A percentile compares a stretch with the other conserved stretches of the same genome.
phyloP scores from a whole-genome alignment of 2,329 filamentous ascomycete species.

The Trichoderma sp. region DNA sequence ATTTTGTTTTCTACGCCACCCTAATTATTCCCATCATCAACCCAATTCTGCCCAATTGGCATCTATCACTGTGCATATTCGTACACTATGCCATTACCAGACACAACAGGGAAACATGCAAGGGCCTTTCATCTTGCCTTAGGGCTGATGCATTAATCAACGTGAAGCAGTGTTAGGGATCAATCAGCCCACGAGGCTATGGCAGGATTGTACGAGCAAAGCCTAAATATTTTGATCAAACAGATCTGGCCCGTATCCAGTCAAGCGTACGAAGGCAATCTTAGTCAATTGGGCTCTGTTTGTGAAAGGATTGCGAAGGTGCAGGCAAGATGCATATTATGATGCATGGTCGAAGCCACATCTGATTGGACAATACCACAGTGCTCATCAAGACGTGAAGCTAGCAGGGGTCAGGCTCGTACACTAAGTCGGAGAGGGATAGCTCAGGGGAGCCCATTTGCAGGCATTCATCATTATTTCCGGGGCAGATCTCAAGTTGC shows the following conservation, averaged over 20 bases:
- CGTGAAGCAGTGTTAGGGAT: neutral
- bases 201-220: neutral
- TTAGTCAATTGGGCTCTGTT: neutral
- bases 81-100: constrained; percentile 5
- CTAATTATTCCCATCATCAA: neutral
- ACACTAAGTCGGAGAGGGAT: constrained; percentile 9
- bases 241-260: neutral
- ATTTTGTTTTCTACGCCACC: neutral
- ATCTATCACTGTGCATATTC: neutral
- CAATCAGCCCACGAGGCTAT: neutral
- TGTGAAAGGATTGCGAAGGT: neutral
- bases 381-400: neutral
- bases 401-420: constrained; percentile 9
- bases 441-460: neutral
- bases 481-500: constrained; percentile 2
- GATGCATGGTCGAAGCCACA: neutral
- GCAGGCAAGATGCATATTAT: neutral
- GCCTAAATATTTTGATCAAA: neutral
- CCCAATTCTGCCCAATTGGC: no score
- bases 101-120: neutral
- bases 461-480: neutral
- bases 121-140: neutral
- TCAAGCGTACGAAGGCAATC: constrained; percentile 4
- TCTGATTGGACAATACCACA: neutral
- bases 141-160: neutral